Base-by-base conservation (phyloP, 345 rosid genomes). In the Lumnitzera littorea region DNA sequence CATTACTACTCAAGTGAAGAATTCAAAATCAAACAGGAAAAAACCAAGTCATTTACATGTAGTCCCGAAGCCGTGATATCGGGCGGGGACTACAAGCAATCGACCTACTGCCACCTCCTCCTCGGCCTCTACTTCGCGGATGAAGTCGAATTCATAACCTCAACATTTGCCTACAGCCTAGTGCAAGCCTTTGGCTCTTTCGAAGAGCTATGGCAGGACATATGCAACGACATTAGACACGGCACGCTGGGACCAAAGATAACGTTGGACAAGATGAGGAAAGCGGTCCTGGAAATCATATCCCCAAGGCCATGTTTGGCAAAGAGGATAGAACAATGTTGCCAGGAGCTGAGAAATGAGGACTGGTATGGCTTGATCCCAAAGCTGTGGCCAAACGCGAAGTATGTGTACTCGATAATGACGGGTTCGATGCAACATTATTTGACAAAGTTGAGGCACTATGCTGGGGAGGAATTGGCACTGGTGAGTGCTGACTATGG, bases 341-440 rank as follows among this genome's bases (percentile, higher is more conserved):
- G 94, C 72, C 27, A 57, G 67, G 83, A 79, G 51, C 70, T 80
- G 14, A 81, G 78, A 58, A 56, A 14, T 36, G 20, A 52, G 12
- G 83, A 84, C 14, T 92, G 96, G 96, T 62, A 12, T 41, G 79
- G 86, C 23, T 53, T 87, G 68, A 56, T 92, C 31, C 80, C 87
- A 0, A 76, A 72, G 68, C 72, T 92, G 16, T 92, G 98, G 98
- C 96, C 98, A 13, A 85, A 81, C 60, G 94, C 90, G 11, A 92
- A 89, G 72, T 89, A 87, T 58, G 76, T 92, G 4, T 89, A 89
- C 65, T 89, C 98, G 0, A 92, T 92, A 70, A 85, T 92, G 98
- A 92, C 98, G 0, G 98, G 98, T 4, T 85, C 96, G 2, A 92
- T 92, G 98, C 80, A 79, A 49, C 89, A 77, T 0, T 92, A 92